Evolutionary conservation across 78 protist genomes (phyloP).

Genomic region (Cavenderia fasciculata): DNA sequence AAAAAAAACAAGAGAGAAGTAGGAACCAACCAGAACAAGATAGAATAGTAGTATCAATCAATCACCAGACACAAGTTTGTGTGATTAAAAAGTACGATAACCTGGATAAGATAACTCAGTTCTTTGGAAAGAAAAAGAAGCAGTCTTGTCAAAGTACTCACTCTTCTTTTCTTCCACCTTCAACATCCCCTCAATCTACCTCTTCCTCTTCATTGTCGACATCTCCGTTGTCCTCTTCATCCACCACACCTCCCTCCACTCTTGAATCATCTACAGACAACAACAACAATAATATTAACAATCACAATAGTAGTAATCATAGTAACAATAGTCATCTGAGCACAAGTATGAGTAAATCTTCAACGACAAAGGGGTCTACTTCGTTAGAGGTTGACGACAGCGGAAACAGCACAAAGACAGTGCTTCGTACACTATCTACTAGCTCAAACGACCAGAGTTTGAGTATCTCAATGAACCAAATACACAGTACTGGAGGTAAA

Average conservation of each 20-base stretch:
- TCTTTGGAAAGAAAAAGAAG: conserved; percentile 32
- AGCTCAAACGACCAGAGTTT: background rate
- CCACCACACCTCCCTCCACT: too few relatives aligned
- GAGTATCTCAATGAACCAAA: background rate
- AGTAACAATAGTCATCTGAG: background rate
- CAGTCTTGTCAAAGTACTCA: too few relatives aligned
- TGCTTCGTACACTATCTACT: background rate
- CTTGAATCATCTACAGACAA: background rate
- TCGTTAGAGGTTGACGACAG: too few relatives aligned
- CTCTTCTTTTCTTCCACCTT: background rate
- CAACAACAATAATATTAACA: conserved; percentile 1
- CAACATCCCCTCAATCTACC: background rate
- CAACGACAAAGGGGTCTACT: background rate
- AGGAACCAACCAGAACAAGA: too few relatives aligned
- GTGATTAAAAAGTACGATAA: too few relatives aligned
- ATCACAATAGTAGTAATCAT: background rate
- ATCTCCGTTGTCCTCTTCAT: background rate
- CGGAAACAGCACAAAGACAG: background rate
- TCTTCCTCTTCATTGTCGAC: background rate
- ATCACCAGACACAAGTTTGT: too few relatives aligned
- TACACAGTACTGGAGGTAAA: background rate
- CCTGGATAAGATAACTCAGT: conserved; percentile 40
- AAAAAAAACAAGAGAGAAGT: too few relatives aligned
- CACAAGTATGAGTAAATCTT: background rate
- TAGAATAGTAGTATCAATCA: too few relatives aligned